phyloP scores from a whole-genome alignment of 2,329 filamentous ascomycete species.

The Cladosporium sp. region DNA sequence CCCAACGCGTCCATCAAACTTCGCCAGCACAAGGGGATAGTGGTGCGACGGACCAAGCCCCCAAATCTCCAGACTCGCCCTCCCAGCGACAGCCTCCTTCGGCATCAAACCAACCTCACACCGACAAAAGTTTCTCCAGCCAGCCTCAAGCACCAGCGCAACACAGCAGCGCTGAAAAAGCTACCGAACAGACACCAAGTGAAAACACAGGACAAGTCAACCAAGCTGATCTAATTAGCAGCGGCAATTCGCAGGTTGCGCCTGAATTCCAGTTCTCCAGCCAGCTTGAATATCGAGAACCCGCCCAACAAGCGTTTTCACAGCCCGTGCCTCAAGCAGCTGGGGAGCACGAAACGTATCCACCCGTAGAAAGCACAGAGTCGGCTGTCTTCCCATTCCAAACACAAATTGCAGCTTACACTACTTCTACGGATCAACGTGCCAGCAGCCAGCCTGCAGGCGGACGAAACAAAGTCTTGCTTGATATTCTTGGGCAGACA shows the following conservation, averaged over 20 bases:
- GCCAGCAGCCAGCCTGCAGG: not conserved
- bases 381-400: slow-evolving; percentile 19
- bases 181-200: no score
- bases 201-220: no score
- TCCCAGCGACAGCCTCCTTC: no score
- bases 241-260: not conserved
- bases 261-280: not conserved
- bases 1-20: no score
- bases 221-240: not conserved
- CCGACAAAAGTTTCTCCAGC: no score
- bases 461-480: not conserved
- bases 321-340: no score
- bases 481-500: not conserved
- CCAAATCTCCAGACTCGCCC: no score
- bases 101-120: no score
- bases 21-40: no score
- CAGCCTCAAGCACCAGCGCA: no score
- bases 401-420: slow-evolving; percentile 17
- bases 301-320: not conserved
- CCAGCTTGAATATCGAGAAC: not conserved
- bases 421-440: not conserved
- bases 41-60: no score
- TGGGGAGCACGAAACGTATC: not conserved
- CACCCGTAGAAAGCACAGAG: not conserved
- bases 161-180: no score